phyloP scores from a whole-genome alignment of 805 yeast species.

The Saccharomycopsis sp. region DNA sequence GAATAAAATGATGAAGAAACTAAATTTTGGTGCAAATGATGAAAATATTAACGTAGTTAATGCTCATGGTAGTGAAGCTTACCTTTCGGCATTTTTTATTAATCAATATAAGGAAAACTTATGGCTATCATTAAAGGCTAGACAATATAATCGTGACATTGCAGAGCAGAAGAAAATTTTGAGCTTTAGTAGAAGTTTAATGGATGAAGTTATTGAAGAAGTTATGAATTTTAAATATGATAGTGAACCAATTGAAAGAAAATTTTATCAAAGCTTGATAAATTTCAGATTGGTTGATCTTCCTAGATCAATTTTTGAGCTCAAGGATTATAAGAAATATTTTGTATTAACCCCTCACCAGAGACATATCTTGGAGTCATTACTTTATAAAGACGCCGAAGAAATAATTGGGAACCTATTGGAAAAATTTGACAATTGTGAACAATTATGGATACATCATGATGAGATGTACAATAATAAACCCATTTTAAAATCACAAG shows the following conservation, averaged over 20 bases:
- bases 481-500: conserved; percentile 58
- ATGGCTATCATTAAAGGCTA: conserved; percentile 86
- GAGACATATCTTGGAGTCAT: conserved; percentile 6
- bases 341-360: conserved; percentile 7
- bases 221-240: conserved; percentile 49
- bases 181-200: conserved; percentile 60
- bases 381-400: conserved; percentile 31
- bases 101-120: conserved; percentile 52
- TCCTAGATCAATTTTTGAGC: background rate
- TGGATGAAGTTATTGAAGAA: conserved; percentile 66
- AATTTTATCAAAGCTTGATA: conserved; percentile 9
- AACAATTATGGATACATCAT: conserved; percentile 71
- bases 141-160: conserved; percentile 69
- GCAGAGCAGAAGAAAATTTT: conserved; percentile 71
- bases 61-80: conserved; percentile 16
- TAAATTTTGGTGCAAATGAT: conserved; percentile 10
- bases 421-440: conserved; percentile 56
- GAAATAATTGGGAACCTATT: conserved; percentile 50
- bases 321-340: conserved; percentile 5
- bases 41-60: conserved; percentile 12
- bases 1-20: conserved; percentile 46
- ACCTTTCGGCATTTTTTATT: conserved; percentile 13
- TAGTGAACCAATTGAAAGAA: conserved; percentile 1
- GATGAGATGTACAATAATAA: conserved; percentile 75
- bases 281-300: conserved; percentile 3